A percentile compares a stretch with the other conserved stretches of the same genome.
Conservation (phyloP, 192 early-diverging fungal genomes). For the Piromyces finnis region DNA sequence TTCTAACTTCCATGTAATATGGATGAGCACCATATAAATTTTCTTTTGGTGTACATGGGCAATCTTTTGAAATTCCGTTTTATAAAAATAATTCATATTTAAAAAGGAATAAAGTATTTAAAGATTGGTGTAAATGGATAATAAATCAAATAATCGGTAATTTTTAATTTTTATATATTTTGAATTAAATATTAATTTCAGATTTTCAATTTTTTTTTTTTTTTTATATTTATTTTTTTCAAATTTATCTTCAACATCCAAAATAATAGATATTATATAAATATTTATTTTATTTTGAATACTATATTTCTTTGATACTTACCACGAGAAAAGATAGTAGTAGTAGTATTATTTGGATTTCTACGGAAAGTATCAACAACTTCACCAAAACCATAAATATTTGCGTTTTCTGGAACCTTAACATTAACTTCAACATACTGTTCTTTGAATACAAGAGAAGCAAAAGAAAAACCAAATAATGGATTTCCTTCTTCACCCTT, state of each 20-base stretch:
- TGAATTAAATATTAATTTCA: no score
- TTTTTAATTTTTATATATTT: no score
- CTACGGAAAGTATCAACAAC: constrained; percentile 28
- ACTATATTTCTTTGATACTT: no score
- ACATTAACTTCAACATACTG: constrained; percentile 47
- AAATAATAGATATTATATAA: no score
- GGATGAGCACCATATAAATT: constrained; percentile 49
- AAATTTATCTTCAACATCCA: no score
- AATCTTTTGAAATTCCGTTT: constrained; percentile 13
- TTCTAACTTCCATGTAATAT: constrained; percentile 39
- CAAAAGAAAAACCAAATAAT: neutral
- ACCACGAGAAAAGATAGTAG: constrained; percentile 9
- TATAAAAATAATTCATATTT: no score
- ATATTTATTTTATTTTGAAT: no score
- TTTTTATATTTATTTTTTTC: no score
- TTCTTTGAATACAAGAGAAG: constrained; percentile 35
- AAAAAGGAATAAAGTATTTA: no score
- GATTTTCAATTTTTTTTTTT: no score
- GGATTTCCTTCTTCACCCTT: neutral
- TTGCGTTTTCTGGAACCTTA: constrained; percentile 25
- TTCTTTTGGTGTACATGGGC: constrained; percentile 15
- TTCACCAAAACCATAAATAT: constrained; percentile 53
- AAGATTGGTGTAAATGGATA: no score
- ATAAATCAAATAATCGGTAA: no score
- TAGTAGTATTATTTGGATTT: constrained; percentile 13